Base-by-base conservation (phyloP, 495 filamentous ascomycete species). In the Friedmanniomyces simplex region DNA sequence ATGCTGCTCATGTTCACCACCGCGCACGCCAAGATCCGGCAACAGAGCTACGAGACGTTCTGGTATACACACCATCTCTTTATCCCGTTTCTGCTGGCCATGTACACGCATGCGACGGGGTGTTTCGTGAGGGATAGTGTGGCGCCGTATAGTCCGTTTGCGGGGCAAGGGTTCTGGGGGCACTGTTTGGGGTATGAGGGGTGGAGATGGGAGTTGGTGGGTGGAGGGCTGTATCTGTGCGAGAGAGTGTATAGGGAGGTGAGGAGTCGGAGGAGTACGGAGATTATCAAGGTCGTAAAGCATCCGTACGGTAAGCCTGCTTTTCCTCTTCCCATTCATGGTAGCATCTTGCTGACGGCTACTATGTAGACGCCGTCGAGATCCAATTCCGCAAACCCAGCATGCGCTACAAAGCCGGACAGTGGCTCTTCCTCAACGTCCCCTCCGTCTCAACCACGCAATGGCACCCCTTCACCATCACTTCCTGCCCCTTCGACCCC, bases 391-490 rank as follows among this genome's bases (percentile, higher is more conserved):
- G 77, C 64, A 99, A 97, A 70, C 88, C 91, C 11, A 89, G 85
- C 58, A 95, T 99, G 86, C 89, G 85, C 64, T 99, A 99, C 81
- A 96, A 96, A 77, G 82, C 94, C 22, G 93, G 93, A 36, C 93
- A 99, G 70, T 99, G 91, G 89, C 81, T 97, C 20, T 96, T 97
- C 74, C 74, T 99, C 54, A 90, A 97, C 70, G 82, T 95, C 11
- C 93, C 93, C 1, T 82, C 86, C 5, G 83, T 99, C 41, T 94
- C 88, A 52, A 79, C 74, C 56, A 82, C 85, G 60, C 91, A 99
- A 74, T 99, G 93, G 93, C 93, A 99, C 72, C 93, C 93, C 16
- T 99, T 97, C 70, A 99, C 93, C 68, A 99, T 99, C 74, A 99
- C 93, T 12, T 97, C 94, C 50, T 97, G 94, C 71, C 93, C 94